Evolutionary conservation across 495 filamentous ascomycete genomes (phyloP).

Genomic region (Penicillium diatomitis): DNA sequence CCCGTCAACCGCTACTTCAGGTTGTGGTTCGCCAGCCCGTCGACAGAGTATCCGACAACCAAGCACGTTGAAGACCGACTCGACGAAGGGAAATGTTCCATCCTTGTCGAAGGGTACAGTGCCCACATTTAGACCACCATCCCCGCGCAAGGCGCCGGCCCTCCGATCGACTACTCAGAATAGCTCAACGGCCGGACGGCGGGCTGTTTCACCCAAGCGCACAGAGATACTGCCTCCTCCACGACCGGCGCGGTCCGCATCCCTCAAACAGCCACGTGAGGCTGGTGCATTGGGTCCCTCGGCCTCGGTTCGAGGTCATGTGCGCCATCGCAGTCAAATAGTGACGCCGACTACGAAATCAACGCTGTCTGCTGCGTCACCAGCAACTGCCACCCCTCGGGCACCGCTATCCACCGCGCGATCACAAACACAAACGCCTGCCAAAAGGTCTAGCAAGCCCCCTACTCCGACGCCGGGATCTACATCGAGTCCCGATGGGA

Average conservation of each 20-base stretch:
- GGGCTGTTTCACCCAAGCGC: slow-evolving; percentile 29
- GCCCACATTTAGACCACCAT: slow-evolving; percentile 16
- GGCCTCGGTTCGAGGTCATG: slow-evolving; percentile 18
- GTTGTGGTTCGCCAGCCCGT: slow-evolving; percentile 10
- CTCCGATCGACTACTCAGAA: slow-evolving; percentile 5
- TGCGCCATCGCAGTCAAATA: slow-evolving; percentile 33
- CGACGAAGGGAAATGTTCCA: slow-evolving; percentile 9
- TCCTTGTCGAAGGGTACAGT: slow-evolving; percentile 12
- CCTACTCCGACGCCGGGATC: slow-evolving; percentile 31
- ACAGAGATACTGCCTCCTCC: slow-evolving; percentile 30
- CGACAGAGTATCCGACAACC: slow-evolving; percentile 31
- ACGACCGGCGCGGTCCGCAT: slow-evolving; percentile 30
- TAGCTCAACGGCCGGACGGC: slow-evolving; percentile 3
- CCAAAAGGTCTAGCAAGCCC: slow-evolving; percentile 53
- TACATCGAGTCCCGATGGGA: slow-evolving; percentile 3
- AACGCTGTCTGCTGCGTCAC: slow-evolving; percentile 6
- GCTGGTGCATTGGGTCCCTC: slow-evolving; percentile 5
- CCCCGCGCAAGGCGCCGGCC: slow-evolving; percentile 21
- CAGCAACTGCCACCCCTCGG: slow-evolving; percentile 24
- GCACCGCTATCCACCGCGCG: slow-evolving; percentile 48
- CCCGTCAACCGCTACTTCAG: not conserved
- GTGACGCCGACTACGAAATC: slow-evolving; percentile 11
- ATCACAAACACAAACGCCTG: slow-evolving; percentile 60
- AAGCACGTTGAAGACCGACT: slow-evolving; percentile 14
- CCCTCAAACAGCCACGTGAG: slow-evolving; percentile 29